Evolutionary conservation across 768 basidiomycete species (phyloP).

Genomic region (Sporobolomyces pararoseus): DNA sequence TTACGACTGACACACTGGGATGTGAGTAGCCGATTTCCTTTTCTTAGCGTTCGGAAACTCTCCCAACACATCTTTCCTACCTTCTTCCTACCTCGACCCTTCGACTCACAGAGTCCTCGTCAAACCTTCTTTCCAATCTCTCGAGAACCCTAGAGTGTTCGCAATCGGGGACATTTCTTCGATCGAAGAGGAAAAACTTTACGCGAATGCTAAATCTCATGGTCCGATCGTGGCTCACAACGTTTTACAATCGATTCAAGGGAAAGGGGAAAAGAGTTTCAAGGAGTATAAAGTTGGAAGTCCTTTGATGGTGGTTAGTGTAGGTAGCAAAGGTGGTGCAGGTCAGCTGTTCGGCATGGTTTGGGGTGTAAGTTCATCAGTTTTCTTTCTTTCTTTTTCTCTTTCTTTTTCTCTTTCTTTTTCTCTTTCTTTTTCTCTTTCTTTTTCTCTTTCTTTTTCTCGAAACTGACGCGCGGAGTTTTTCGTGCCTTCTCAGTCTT

Average conservation of each 20-base stretch:
- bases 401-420: background rate
- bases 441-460: no score
- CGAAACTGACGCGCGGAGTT: no score
- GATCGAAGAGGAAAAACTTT: conserved; percentile 18
- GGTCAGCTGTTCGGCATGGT: conserved; percentile 24
- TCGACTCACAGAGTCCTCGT: conserved; percentile 9
- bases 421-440: background rate
- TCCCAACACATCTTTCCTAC: conserved; percentile 14
- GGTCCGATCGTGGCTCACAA: conserved; percentile 14
- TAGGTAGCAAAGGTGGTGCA: conserved; percentile 29
- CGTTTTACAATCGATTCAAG: conserved; percentile 14
- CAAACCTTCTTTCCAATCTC: conserved; percentile 18
- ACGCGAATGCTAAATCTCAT: conserved; percentile 21
- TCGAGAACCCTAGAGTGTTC: conserved; percentile 4
- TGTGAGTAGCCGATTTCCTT: conserved; percentile 39
- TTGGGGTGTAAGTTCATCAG: conserved; percentile 7
- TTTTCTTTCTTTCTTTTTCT: background rate
- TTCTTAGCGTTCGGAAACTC: conserved; percentile 29
- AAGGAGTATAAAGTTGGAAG: conserved; percentile 24
- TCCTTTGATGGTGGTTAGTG: conserved; percentile 17
- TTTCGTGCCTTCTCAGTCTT: background rate
- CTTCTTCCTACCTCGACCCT: conserved; percentile 7
- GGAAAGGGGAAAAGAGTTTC: background rate
- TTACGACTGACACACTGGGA: no score
- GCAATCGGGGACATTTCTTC: conserved; percentile 31